Evolutionary conservation across 2,329 filamentous ascomycete genomes (phyloP).

Genomic region (Diplocarpon rosae): DNA sequence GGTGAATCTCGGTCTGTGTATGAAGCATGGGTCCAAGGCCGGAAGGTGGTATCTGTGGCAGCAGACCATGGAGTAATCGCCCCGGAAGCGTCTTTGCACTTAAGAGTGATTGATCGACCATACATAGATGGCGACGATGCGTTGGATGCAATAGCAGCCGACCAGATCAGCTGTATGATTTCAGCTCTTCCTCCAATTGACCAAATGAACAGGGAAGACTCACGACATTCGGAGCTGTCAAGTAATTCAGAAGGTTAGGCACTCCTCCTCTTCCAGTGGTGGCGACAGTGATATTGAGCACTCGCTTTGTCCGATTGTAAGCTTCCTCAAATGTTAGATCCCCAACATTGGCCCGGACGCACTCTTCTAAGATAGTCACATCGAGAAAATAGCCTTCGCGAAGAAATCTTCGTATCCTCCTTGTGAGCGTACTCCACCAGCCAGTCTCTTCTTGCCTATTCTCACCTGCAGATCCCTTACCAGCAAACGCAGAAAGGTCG

Average conservation of each 20-base stretch:
- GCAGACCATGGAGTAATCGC: conserved; percentile 48
- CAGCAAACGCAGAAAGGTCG: conserved; percentile 67
- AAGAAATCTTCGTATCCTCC: conserved; percentile 58
- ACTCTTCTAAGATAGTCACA: conserved; percentile 69
- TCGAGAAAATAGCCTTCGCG: conserved; percentile 77
- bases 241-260: conserved; percentile 79
- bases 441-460: conserved; percentile 25
- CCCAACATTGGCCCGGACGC: conserved; percentile 74
- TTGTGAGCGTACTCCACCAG: conserved; percentile 46
- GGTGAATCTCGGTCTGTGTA: conserved; percentile 47
- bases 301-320: conserved; percentile 70
- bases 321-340: conserved; percentile 91
- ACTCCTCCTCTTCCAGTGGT: conserved; percentile 64
- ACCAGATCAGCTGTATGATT: conserved; percentile 42
- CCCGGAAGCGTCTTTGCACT: conserved; percentile 52
- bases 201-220: conserved; percentile 29
- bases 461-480: conserved; percentile 26
- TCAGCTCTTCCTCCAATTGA: not conserved
- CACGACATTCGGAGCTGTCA: conserved; percentile 88
- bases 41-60: conserved; percentile 37
- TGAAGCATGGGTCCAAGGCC: conserved; percentile 41
- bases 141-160: conserved; percentile 48
- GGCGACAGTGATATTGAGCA: conserved; percentile 85
- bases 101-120: conserved; percentile 39
- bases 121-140: conserved; percentile 38